Base-by-base conservation (phyloP, 2,329 filamentous ascomycete genomes). In the Colletotrichum tropicale region DNA sequence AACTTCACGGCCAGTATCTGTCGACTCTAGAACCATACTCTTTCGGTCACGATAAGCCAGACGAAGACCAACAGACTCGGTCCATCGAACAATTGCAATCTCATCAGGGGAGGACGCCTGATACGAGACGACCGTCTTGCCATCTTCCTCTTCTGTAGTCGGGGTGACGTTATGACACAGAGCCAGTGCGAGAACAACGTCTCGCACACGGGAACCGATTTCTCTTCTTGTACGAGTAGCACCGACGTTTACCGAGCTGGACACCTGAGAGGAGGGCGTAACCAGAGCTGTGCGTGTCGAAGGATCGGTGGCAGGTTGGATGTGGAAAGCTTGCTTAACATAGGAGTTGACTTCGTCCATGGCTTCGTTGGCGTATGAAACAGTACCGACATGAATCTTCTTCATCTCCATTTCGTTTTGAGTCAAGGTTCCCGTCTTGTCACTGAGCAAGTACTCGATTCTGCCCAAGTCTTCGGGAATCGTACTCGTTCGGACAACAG, bases 351-450 rank as follows among this genome's bases (percentile, higher is more conserved):
- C 97, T 86, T 99, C 98, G 79, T 98, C 97, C 97, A 99, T 99
- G 12, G 97, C 96, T 82, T 99, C 97, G 80, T 98, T 98, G 38
- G 96, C 97, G 81, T 99, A 99, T 2, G 96, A 98, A 2, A 98
- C 97, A 12, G 97, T 99, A 12, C 98, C 97, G 69, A 99, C 95
- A 81, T 99, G 98, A 8, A 99, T 96, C 85, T 99, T 99, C 83
- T 98, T 98, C 90, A 99, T 94, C 82, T 98, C 96, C 96, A 98
- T 98, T 81, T 98, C 95, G 81, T 99, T 99, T 80, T 98, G 96
- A 1, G 97, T 99, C 75, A 99, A 85, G 3, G 97, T 99, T n/a
- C 97, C 97, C 1, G 97, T 99, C 85, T 99, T 99, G 84, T 99
- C 97, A 77, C 95, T 98, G 34, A 99, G 89, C 4, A 99, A 89